These are phyloP conservation scores for Glaciozyma antarctica DNA, from an alignment of 768 basidiomycete genomes.

Conservation along the genomic window DNA sequence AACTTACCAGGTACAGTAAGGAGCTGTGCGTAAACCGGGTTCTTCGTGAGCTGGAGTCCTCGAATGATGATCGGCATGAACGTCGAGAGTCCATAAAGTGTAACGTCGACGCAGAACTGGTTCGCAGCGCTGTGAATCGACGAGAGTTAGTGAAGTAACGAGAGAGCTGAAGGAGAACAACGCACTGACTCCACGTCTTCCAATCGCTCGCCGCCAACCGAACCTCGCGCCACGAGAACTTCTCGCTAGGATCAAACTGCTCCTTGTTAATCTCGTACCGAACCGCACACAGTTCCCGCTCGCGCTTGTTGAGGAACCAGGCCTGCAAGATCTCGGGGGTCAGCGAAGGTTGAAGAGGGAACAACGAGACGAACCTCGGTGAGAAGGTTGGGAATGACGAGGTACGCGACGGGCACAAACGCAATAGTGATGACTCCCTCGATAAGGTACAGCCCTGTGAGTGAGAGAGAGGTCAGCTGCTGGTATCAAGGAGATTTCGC, in stretches of 20 bases:
- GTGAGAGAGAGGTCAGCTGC: no score
- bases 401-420: constrained; percentile 17
- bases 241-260: constrained; percentile 10
- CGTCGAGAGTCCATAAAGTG: constrained; percentile 11
- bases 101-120: not conserved
- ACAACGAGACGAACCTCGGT: not conserved
- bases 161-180: not conserved
- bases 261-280: constrained; percentile 14
- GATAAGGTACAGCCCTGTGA: constrained; percentile 8
- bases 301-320: constrained; percentile 17
- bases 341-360: not conserved
- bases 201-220: constrained; percentile 6
- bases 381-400: constrained; percentile 12
- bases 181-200: constrained; percentile 22
- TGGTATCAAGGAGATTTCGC: no score
- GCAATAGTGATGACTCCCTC: constrained; percentile 13
- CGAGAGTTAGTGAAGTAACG: no score
- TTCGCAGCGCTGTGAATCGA: not conserved
- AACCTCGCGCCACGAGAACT: constrained; percentile 17
- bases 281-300: constrained; percentile 1
- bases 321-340: not conserved
- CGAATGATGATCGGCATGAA: constrained; percentile 24
- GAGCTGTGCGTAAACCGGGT: constrained; percentile 7
- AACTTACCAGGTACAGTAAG: constrained; percentile 8
- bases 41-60: constrained; percentile 4